Evolutionary conservation across 148 eudicot species (phyloP).

Genomic region (Camellia lanceoleosa): DNA sequence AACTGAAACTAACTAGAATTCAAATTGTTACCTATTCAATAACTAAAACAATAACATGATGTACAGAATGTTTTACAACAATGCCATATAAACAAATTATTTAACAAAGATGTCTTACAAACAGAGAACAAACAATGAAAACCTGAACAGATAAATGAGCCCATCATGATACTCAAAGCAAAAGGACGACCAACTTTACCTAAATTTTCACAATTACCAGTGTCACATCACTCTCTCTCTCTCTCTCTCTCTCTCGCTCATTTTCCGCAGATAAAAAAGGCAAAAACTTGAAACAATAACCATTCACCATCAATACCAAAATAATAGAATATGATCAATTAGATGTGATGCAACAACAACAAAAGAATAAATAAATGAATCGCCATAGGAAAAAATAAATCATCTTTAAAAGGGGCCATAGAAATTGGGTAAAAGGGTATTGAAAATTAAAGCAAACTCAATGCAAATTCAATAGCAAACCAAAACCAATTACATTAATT

Average conservation of each 20-base stretch:
- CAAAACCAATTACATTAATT: not conserved
- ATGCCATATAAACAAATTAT: too few relatives aligned
- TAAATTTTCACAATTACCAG: not conserved
- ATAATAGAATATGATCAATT: not conserved
- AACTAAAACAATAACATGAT: not conserved
- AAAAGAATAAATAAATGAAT: too few relatives aligned
- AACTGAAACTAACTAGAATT: not conserved
- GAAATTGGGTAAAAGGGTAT: too few relatives aligned
- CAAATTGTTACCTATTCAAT: not conserved
- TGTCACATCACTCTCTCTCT: constrained; percentile 4
- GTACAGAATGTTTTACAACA: not conserved
- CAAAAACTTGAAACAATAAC: not conserved
- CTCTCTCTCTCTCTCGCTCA: not conserved
- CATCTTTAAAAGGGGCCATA: too few relatives aligned
- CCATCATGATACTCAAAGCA: not conserved
- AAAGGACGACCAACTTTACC: not conserved
- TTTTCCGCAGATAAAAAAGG: not conserved
- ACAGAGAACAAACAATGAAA: not conserved
- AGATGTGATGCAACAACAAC: not conserved
- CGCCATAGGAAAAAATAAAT: too few relatives aligned
- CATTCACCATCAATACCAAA: not conserved
- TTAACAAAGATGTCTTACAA: not conserved
- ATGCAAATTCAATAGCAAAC: not conserved
- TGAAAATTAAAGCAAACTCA: not conserved
- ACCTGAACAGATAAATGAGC: not conserved